phyloP scores from a whole-genome alignment of 495 filamentous ascomycete species.

The Penicillium riverlandense region DNA sequence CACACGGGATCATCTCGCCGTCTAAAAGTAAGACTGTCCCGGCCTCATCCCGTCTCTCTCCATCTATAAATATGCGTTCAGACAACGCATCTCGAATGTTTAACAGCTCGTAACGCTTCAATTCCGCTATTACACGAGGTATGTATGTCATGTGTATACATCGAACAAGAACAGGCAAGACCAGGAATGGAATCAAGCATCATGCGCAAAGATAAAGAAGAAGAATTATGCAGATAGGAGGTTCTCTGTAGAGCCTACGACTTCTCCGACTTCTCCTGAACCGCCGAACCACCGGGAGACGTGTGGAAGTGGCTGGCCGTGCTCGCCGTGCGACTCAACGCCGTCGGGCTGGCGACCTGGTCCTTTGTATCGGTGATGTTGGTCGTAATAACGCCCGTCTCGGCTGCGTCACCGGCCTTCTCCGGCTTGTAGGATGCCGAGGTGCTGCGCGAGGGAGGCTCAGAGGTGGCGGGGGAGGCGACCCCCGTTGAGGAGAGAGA shows the following conservation, averaged over 20 bases:
- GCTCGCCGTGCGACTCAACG: constrained; percentile 20
- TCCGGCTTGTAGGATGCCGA: constrained; percentile 16
- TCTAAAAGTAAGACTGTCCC: no score
- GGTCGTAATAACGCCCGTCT: background rate
- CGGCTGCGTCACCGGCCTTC: constrained; percentile 12
- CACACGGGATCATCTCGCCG: no score
- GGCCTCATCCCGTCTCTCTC: no score
- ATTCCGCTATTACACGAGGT: no score
- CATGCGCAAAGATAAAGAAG: no score
- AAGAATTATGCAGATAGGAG: background rate
- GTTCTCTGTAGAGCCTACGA: background rate
- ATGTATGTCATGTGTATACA: no score
- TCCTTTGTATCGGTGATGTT: constrained; percentile 4
- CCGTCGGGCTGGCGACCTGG: background rate
- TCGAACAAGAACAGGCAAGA: no score
- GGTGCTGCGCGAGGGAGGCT: background rate
- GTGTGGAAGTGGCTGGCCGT: constrained; percentile 24
- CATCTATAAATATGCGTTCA: no score
- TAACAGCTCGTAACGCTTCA: no score
- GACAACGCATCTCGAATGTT: no score
- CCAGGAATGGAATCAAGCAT: no score
- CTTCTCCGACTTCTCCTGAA: constrained; percentile 10
- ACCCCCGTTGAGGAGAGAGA: background rate
- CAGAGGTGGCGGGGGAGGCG: constrained; percentile 1
- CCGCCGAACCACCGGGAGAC: constrained; percentile 18